These are phyloP conservation scores for Leucaena leucocephala DNA, from an alignment of 306 rosid species.

Conservation along the genomic window DNA sequence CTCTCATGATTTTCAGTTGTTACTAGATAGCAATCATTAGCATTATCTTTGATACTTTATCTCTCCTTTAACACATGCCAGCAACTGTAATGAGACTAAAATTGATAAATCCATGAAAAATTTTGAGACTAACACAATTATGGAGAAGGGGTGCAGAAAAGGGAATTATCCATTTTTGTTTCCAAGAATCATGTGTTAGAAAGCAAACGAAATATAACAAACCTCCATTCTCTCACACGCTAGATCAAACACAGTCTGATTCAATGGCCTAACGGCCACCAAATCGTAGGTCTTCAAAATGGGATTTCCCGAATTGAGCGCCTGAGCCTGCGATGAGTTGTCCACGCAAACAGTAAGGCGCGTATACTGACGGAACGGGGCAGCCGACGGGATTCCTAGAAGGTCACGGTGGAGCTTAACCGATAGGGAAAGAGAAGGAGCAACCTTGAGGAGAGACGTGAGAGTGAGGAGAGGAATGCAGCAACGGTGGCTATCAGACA, in stretches of 20 bases:
- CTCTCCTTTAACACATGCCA: background rate
- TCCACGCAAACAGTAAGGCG: conserved; percentile 75
- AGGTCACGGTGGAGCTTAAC: conserved; percentile 74
- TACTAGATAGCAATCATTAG: background rate
- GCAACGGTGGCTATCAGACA: conserved; percentile 89
- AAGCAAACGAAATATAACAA: conserved; percentile 1
- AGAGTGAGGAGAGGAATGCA: conserved; percentile 60
- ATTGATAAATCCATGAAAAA: background rate
- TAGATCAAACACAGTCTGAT: conserved; percentile 63
- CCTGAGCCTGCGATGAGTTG: conserved; percentile 47
- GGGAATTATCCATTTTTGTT: background rate
- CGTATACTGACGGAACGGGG: conserved; percentile 89
- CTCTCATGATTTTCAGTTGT: background rate
- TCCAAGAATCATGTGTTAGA: background rate
- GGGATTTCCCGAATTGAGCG: conserved; percentile 76
- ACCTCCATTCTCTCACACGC: conserved; percentile 89
- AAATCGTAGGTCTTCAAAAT: conserved; percentile 81
- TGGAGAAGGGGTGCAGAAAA: background rate
- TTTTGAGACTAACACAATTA: background rate
- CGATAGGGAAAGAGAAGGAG: conserved; percentile 66
- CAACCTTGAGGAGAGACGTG: conserved; percentile 66
- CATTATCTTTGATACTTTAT: background rate
- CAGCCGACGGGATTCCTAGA: conserved; percentile 55
- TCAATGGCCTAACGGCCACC: conserved; percentile 70
- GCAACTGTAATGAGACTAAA: background rate